Percentiles rank a stretch among this genome's conserved stretches.
Evolutionary conservation across 345 rosid genomes (phyloP).

Genomic region (Stellera chamaejasme): DNA sequence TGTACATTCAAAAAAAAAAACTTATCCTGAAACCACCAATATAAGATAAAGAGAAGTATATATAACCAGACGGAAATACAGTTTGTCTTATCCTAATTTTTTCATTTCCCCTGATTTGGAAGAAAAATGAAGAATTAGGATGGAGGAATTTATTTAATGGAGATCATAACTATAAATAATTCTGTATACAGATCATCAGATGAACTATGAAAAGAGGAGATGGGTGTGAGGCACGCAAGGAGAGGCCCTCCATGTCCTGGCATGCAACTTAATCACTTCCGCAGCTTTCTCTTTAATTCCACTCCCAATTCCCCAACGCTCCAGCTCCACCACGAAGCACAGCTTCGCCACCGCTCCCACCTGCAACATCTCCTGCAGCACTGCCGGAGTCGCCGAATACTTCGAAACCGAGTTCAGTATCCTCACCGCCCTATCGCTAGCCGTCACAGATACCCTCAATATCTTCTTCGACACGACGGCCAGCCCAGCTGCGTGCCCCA

Average conservation of each 20-base stretch:
- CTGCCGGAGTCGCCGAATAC: conserved; percentile 43
- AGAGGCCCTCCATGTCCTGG: conserved; percentile 54
- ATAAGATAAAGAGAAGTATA: too few relatives aligned
- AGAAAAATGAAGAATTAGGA: too few relatives aligned
- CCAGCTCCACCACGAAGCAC: conserved; percentile 56
- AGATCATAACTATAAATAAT: too few relatives aligned
- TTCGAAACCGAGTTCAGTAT: conserved; percentile 47
- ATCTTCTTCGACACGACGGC: conserved; percentile 80
- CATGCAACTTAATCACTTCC: conserved; percentile 60
- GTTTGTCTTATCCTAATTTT: too few relatives aligned
- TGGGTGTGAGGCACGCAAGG: conserved; percentile 35
- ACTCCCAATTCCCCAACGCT: conserved; percentile 14
- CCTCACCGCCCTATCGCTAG: conserved; percentile 56
- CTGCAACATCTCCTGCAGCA: conserved; percentile 67
- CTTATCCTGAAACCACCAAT: too few relatives aligned
- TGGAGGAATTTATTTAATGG: too few relatives aligned
- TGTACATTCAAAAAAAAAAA: too few relatives aligned
- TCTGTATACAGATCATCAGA: too few relatives aligned
- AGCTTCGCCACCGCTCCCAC: conserved; percentile 64
- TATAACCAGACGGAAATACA: too few relatives aligned
- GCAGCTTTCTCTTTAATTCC: conserved; percentile 49
- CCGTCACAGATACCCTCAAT: conserved; percentile 53
- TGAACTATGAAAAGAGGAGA: conserved; percentile 18
- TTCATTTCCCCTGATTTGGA: too few relatives aligned
- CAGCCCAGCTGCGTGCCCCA: conserved; percentile 55